Conservation (phyloP, 1,139 yeast species). For the Kluyveromyces sp. region DNA sequence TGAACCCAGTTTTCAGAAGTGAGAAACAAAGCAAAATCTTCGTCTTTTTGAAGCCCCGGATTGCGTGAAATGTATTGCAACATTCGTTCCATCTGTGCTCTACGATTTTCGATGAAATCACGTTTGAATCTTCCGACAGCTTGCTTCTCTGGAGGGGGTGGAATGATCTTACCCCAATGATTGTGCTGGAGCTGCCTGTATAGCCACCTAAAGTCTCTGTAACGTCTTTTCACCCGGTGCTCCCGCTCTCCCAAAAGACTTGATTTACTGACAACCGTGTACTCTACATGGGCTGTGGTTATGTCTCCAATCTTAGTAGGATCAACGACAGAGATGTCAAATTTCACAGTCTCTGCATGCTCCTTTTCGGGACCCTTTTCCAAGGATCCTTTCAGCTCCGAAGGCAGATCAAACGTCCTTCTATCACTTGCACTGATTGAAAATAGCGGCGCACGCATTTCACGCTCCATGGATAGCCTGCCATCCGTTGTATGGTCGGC, state of each 20-base stretch:
- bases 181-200: slow-evolving; percentile 80
- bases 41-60: slow-evolving; percentile 55
- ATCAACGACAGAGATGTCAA: slow-evolving; percentile 76
- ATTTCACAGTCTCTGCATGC: slow-evolving; percentile 21
- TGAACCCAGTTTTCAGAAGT: slow-evolving; percentile 62
- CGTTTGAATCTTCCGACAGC: slow-evolving; percentile 84
- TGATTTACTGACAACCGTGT: slow-evolving; percentile 60
- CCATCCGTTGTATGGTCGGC: slow-evolving; percentile 2
- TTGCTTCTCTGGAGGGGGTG: slow-evolving; percentile 97
- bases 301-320: slow-evolving; percentile 90
- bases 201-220: slow-evolving; percentile 80
- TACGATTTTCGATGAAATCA: slow-evolving; percentile 78
- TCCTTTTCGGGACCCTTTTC: slow-evolving; percentile 4
- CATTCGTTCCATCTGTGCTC: slow-evolving; percentile 87
- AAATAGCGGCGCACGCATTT: slow-evolving; percentile 25
- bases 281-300: slow-evolving; percentile 82
- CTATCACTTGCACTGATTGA: slow-evolving; percentile 15
- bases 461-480: slow-evolving; percentile 17
- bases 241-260: slow-evolving; percentile 33
- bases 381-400: background rate
- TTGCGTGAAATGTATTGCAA: slow-evolving; percentile 56
- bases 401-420: background rate
- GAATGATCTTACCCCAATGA: slow-evolving; percentile 86
- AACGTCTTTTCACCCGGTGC: slow-evolving; percentile 61
- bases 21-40: slow-evolving; percentile 71